A percentile compares a stretch with the other conserved stretches of the same genome.
phyloP scores from a whole-genome alignment of 1,284 basidiomycete species.

The Xerocomus nothofagi region DNA sequence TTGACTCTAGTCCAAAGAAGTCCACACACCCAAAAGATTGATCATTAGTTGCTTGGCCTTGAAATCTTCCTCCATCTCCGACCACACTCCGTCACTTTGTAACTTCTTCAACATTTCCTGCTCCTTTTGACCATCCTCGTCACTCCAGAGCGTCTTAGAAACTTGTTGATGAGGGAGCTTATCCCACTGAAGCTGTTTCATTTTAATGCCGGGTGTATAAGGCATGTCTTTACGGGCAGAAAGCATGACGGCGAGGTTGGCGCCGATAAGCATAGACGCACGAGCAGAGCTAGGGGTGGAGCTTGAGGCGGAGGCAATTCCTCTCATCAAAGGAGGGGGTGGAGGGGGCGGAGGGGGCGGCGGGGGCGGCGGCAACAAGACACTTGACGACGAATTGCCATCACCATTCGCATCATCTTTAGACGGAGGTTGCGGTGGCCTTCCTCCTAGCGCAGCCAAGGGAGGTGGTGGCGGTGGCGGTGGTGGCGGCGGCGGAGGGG shows the following conservation, averaged over 20 bases:
- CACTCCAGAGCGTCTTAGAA: constrained; percentile 82
- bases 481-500: constrained; percentile 33
- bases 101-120: constrained; percentile 78
- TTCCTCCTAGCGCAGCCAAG: constrained; percentile 11
- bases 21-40: constrained; percentile 66
- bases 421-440: constrained; percentile 21
- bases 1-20: background rate
- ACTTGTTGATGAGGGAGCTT: constrained; percentile 87
- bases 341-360: constrained; percentile 49
- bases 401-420: constrained; percentile 39
- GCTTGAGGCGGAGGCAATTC: constrained; percentile 43
- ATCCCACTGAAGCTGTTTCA: constrained; percentile 99
- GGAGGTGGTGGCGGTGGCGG: constrained; percentile 36
- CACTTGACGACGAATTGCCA: constrained; percentile 35
- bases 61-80: constrained; percentile 98
- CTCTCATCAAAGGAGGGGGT: constrained; percentile 31
- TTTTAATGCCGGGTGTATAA: constrained; percentile 84
- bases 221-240: constrained; percentile 82
- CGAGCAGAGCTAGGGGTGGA: constrained; percentile 55
- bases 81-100: constrained; percentile 85
- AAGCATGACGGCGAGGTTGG: constrained; percentile 54
- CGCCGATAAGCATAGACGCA: constrained; percentile 59
- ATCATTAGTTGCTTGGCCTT: constrained; percentile 94
- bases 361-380: constrained; percentile 44
- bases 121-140: constrained; percentile 69